phyloP scores from a whole-genome alignment of 164 flowering plant genomes.

The Litsea cubeba region DNA sequence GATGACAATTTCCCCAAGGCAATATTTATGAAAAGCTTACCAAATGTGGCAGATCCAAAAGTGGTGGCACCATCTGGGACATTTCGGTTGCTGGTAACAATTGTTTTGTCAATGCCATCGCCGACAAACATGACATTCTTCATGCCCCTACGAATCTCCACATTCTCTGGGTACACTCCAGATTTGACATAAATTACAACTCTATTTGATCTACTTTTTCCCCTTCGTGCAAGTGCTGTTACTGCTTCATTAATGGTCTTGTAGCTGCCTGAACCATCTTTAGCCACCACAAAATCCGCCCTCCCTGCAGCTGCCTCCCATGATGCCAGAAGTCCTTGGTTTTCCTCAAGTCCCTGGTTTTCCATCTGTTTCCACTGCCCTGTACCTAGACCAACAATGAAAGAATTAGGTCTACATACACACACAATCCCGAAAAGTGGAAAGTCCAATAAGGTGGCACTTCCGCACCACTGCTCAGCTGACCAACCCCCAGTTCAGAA shows the following conservation, averaged over 20 bases:
- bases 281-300: slow-evolving; percentile 51
- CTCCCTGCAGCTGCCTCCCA: slow-evolving; percentile 31
- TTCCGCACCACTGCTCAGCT: too few relatives aligned
- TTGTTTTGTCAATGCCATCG: slow-evolving; percentile 55
- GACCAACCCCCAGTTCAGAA: too few relatives aligned
- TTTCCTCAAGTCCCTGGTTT: background rate
- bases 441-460: too few relatives aligned
- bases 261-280: slow-evolving; percentile 57
- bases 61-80: slow-evolving; percentile 50
- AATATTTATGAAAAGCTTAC: slow-evolving; percentile 21
- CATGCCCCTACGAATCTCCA: slow-evolving; percentile 33
- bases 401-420: too few relatives aligned
- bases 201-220: slow-evolving; percentile 21
- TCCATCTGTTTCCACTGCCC: background rate
- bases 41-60: slow-evolving; percentile 60
- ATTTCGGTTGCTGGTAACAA: slow-evolving; percentile 44
- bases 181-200: slow-evolving; percentile 46
- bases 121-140: slow-evolving; percentile 58
- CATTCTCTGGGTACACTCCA: slow-evolving; percentile 54
- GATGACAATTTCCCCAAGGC: background rate
- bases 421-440: too few relatives aligned
- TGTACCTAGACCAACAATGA: too few relatives aligned
- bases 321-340: slow-evolving; percentile 29
- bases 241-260: slow-evolving; percentile 53
- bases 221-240: slow-evolving; percentile 20